These are phyloP conservation scores for Ustilago shanxiensis DNA, from an alignment of 1,284 basidiomycete genomes.

Conservation along the genomic window DNA sequence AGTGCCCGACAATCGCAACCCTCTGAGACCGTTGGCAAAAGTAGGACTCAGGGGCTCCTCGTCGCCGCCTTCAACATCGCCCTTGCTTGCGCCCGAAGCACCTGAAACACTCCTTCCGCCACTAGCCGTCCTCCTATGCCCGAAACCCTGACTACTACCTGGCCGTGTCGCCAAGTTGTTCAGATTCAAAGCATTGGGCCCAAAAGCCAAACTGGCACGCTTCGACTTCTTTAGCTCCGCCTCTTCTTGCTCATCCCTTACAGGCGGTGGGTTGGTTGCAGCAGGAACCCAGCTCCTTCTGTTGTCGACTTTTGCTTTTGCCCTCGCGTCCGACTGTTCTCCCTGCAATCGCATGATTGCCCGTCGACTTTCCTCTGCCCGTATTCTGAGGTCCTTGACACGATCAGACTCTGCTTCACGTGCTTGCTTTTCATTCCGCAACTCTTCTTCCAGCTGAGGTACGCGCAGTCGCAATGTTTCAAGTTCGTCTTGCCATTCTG, in stretches of 20 bases:
- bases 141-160: conserved; percentile 17
- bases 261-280: conserved; percentile 24
- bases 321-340: conserved; percentile 52
- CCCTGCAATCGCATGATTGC: conserved; percentile 66
- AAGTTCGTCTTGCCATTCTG: conserved; percentile 63
- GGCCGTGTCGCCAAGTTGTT: conserved; percentile 23
- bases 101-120: conserved; percentile 49
- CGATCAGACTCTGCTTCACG: conserved; percentile 59
- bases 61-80: conserved; percentile 25
- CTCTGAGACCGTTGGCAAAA: conserved; percentile 44
- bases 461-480: conserved; percentile 46
- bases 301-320: conserved; percentile 56
- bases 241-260: conserved; percentile 53
- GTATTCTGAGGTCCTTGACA: conserved; percentile 63
- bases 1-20: conserved; percentile 46
- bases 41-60: conserved; percentile 53
- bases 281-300: conserved; percentile 50
- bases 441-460: conserved; percentile 32
- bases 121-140: conserved; percentile 49
- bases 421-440: conserved; percentile 42
- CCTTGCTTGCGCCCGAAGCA: conserved; percentile 36
- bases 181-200: conserved; percentile 53
- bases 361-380: conserved; percentile 62
- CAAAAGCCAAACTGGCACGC: conserved; percentile 58
- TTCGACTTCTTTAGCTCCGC: conserved; percentile 55